Evolutionary conservation across 306 rosid genomes (phyloP), one percentile per base, ranked within the genome.

Genomic region (Albizia julibrissin): DNA sequence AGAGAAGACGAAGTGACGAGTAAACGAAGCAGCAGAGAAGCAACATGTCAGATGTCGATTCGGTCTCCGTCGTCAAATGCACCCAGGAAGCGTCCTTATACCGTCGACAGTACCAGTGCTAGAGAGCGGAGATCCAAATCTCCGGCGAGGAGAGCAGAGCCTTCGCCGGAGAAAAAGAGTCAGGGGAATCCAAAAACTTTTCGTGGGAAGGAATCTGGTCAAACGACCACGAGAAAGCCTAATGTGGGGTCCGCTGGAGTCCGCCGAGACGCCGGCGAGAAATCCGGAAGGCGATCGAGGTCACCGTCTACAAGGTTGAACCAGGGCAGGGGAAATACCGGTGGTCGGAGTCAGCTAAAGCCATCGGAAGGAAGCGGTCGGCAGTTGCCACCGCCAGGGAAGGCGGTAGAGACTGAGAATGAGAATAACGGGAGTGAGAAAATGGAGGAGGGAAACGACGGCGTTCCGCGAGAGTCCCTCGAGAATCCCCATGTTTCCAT

Each of bases 1-100:
- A 88, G 78, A 82, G 94, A 93, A 34, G 96, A 92, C 15, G 99
- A 95, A 80, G 97, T 89, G 10, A 87, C 91, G 2, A 95, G 99
- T 49, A 92, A 88, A 75, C 61, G 79, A 74, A 86, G 79, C 82
- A 79, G 78, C 66, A 80, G 87, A 80, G 92, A 89, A 27, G 75
- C 59, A 54, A 90, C 59, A 64, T 91, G 83, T 33, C 87, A 79
- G 27, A 86, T 80, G 34, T 68, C 29, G 19, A 84, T 82, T 29
- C 81, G 84, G n/a, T 10, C 82, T 27, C 76, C 59, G 14, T 66
- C 54, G 14, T 66, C 74, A n/a, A 75, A 46, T 47, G 76, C 81
- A 16, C 81, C 87, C 13, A 43, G 91, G 82, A 92, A 89, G 77
- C 94, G 87, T 61, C 91, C 90, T 1, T 58, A 80, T 74, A 75